These are phyloP conservation scores for Grigorovia transvaalensis DNA, from an alignment of 805 yeast genomes.

Conservation along the genomic window DNA sequence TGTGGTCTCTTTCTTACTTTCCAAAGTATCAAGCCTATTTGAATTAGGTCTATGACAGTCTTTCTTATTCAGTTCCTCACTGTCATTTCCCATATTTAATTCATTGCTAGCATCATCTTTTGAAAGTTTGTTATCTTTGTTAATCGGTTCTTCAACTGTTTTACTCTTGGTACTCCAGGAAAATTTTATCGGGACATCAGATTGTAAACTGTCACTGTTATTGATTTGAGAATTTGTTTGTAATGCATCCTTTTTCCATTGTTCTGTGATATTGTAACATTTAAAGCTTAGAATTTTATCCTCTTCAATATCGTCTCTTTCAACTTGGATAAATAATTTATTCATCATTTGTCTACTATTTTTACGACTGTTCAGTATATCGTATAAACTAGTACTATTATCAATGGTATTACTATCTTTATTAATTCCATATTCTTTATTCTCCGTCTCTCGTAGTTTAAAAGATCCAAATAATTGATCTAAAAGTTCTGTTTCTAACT, in stretches of 20 bases:
- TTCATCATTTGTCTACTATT: conserved; percentile 21
- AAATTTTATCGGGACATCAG: conserved; percentile 22
- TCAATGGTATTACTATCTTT: not conserved
- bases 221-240: conserved; percentile 4
- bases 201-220: conserved; percentile 9
- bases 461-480: not conserved
- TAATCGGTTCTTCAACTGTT: not conserved
- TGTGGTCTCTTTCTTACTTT: conserved; percentile 2
- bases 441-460: not conserved
- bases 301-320: conserved; percentile 1
- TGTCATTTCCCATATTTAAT: not conserved
- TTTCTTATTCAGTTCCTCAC: not conserved
- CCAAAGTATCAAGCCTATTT: no score
- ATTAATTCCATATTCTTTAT: not conserved
- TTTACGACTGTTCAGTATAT: conserved; percentile 16
- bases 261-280: conserved; percentile 7
- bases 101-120: not conserved
- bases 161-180: conserved; percentile 19
- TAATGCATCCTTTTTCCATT: conserved; percentile 20
- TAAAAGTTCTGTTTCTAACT: not conserved
- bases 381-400: conserved; percentile 8
- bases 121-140: not conserved
- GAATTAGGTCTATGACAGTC: no score
- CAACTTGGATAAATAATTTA: conserved; percentile 7
- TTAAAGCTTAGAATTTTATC: conserved; percentile 1